Percentiles rank a stretch among this genome's conserved stretches.
Conservation (phyloP, 1,284 basidiomycete species). For the Puccinia triticina region DNA sequence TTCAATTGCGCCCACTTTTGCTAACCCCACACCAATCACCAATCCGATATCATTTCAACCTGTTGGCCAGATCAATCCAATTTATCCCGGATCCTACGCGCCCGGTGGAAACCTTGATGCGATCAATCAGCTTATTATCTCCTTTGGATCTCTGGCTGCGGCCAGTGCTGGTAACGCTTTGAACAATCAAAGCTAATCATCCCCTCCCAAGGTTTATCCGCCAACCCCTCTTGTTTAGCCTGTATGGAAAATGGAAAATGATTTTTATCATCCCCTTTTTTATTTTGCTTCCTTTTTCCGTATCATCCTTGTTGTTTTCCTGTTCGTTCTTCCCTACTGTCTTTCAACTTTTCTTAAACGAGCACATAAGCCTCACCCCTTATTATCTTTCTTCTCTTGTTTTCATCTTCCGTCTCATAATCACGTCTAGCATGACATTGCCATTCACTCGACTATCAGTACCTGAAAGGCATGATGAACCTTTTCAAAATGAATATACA, state of each 20-base stretch:
- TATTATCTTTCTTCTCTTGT: not conserved
- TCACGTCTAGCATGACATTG: not conserved
- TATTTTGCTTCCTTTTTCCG: not conserved
- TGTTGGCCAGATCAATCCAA: not conserved
- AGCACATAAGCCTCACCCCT: not conserved
- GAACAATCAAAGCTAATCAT: not conserved
- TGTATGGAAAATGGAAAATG: not conserved
- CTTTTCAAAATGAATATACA: too few relatives aligned
- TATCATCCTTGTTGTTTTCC: not conserved
- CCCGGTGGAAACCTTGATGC: conserved; percentile 21
- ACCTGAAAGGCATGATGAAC: not conserved
- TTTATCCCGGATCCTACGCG: too few relatives aligned
- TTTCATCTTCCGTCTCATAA: not conserved
- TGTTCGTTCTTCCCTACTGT: not conserved
- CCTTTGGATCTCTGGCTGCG: conserved; percentile 20
- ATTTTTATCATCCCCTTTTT: not conserved
- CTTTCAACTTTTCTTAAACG: not conserved
- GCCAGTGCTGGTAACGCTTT: conserved; percentile 28
- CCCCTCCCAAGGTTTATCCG: not conserved
- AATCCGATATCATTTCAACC: not conserved
- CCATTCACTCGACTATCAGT: not conserved
- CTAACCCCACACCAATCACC: not conserved
- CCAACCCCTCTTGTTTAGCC: not conserved
- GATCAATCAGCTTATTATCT: conserved; percentile 24
- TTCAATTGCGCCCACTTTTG: not conserved